Base-by-base conservation (phyloP, 1,284 basidiomycete species). In the Trichosporon inkin region DNA sequence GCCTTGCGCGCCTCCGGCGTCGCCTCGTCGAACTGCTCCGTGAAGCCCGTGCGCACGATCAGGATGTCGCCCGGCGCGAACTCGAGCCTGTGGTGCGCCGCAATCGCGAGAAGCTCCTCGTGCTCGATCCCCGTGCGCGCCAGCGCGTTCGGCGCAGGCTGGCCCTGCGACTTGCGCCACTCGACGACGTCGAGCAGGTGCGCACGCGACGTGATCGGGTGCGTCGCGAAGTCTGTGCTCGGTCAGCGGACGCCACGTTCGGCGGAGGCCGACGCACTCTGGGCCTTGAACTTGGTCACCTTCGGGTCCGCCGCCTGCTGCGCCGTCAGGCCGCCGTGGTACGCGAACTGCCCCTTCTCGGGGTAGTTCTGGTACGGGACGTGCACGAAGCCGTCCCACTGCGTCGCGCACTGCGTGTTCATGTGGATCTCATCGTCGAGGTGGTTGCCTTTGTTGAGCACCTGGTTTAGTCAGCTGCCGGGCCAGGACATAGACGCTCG, bases 371-470 rank as follows among this genome's bases (percentile, higher is more conserved):
- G 63, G 59, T 72, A 72, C 14, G 68, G 67, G 56, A 70, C 74
- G 63, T 79, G 77, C 4, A 72, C 61, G 53, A 77, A 71, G 0
- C 78, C 77, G 55, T 79, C 78, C 77, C 78, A 78, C 54, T 80
- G 79, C 8, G 76, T 73, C 19, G 74, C 74, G 11, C 66, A 67
- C 65, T 80, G 78, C 6, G 77, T 77, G 60, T 80, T 80, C 65
- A 78, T 63, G 13, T 69, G 56, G 10, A 79, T 60, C 36, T 67
- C 54, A 49, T 78, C 78, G 61, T 73, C 71, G 55, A 68, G 67
- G 34, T 55, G 65, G 59, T 70, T 62, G 0, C 53, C 61, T 16
- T 67, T 56, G 35, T 66, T 58, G n/a, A n/a, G n/a, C n/a, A n/a
- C n/a, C n/a, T n/a, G n/a, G n/a, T n/a, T n/a, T n/a, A n/a, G n/a